phyloP scores from a whole-genome alignment of 1,139 yeast species.

The Yamadazyma sp. region DNA sequence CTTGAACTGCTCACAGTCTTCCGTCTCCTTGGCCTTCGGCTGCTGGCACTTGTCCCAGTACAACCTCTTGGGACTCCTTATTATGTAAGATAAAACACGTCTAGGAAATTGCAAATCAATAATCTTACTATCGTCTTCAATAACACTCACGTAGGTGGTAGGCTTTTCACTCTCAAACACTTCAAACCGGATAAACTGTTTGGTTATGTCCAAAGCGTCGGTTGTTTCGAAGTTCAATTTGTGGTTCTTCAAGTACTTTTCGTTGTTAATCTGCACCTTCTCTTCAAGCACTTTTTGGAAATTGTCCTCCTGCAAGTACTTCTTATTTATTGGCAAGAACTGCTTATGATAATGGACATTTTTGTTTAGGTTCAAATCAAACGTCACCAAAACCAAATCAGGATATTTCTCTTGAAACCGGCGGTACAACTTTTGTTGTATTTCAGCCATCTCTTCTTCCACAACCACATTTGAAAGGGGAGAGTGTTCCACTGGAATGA shows the following conservation, averaged over 20 bases:
- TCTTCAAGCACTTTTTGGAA: slow-evolving; percentile 37
- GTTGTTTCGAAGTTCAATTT: slow-evolving; percentile 39
- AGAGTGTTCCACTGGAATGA: slow-evolving; percentile 79
- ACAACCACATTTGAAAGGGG: slow-evolving; percentile 39
- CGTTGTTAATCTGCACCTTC: slow-evolving; percentile 49
- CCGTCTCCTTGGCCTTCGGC: slow-evolving; percentile 52
- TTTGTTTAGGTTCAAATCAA: slow-evolving; percentile 56
- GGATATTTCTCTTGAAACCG: slow-evolving; percentile 41
- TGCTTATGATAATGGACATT: slow-evolving; percentile 70
- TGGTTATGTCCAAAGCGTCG: slow-evolving; percentile 28
- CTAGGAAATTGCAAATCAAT: slow-evolving; percentile 80
- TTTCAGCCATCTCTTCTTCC: slow-evolving; percentile 31
- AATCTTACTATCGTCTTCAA: slow-evolving; percentile 23
- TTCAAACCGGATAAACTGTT: slow-evolving; percentile 40
- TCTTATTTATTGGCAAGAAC: slow-evolving; percentile 55
- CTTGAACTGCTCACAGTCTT: slow-evolving; percentile 64
- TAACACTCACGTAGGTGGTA: slow-evolving; percentile 21
- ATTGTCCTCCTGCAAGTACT: slow-evolving; percentile 28
- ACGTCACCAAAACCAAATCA: slow-evolving; percentile 50
- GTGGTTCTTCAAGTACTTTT: slow-evolving; percentile 43
- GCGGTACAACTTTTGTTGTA: slow-evolving; percentile 42
- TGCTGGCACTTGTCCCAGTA: slow-evolving; percentile 78
- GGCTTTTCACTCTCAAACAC: slow-evolving; percentile 21
- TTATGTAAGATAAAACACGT: slow-evolving; percentile 62
- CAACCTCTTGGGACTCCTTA: slow-evolving; percentile 59